A percentile compares a stretch with the other conserved stretches of the same genome.
Conservation (phyloP, 2,329 filamentous ascomycete genomes). For the Talaromyces sp. region DNA sequence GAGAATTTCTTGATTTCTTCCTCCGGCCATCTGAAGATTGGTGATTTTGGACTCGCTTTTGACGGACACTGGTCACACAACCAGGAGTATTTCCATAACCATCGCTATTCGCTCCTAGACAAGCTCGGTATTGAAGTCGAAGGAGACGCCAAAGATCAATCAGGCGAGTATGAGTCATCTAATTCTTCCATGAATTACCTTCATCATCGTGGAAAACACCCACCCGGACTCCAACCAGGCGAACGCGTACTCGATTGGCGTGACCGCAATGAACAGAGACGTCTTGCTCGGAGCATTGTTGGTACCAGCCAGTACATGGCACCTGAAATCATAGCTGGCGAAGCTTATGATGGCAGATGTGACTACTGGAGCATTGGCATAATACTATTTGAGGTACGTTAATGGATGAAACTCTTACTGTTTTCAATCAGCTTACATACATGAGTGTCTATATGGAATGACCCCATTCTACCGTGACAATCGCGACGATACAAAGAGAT, state of each 20-base stretch:
- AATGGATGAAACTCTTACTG: slow-evolving; percentile 3
- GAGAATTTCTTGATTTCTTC: slow-evolving; percentile 93
- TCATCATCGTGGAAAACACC: not conserved
- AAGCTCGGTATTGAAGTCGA: slow-evolving; percentile 67
- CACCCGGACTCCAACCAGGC: slow-evolving; percentile 16
- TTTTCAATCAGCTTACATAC: not conserved
- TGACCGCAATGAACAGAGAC: slow-evolving; percentile 61
- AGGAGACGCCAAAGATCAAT: slow-evolving; percentile 66
- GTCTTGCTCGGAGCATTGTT: slow-evolving; percentile 76
- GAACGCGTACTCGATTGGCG: slow-evolving; percentile 63
- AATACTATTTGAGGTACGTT: slow-evolving; percentile 71
- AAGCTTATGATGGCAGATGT: slow-evolving; percentile 83
- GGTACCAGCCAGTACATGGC: slow-evolving; percentile 99
- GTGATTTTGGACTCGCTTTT: slow-evolving; percentile 92
- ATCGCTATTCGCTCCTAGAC: slow-evolving; percentile 72
- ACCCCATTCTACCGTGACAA: slow-evolving; percentile 84
- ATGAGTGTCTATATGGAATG: slow-evolving; percentile 77
- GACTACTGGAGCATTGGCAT: slow-evolving; percentile 97
- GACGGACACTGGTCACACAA: slow-evolving; percentile 94
- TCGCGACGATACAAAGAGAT: slow-evolving; percentile 75
- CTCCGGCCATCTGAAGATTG: slow-evolving; percentile 87
- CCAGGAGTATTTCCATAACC: slow-evolving; percentile 75
- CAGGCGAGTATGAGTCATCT: slow-evolving; percentile 42
- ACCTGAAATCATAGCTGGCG: slow-evolving; percentile 79
- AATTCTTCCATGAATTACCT: slow-evolving; percentile 7